These are phyloP conservation scores for Puccinellia tenuiflora DNA, from an alignment of 176 grass and related monocot species.

Conservation along the genomic window DNA sequence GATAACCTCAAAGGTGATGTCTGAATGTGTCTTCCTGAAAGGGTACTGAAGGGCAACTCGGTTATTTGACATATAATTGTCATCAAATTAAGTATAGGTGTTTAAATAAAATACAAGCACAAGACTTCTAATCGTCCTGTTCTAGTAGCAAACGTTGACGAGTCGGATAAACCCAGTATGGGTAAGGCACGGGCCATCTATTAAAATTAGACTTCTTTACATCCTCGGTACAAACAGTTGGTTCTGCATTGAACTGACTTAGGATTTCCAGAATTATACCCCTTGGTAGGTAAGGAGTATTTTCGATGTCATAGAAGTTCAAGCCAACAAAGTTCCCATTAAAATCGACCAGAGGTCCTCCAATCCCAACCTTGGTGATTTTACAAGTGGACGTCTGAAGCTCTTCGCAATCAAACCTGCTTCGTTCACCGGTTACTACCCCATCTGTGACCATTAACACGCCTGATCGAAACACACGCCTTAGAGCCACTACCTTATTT, in stretches of 20 bases:
- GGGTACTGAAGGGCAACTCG: too few relatives aligned
- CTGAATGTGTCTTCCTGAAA: too few relatives aligned
- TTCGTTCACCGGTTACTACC: background rate
- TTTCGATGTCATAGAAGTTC: background rate
- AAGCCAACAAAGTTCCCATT: background rate
- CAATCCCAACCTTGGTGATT: background rate
- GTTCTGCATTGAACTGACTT: background rate
- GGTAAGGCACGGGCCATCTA: background rate
- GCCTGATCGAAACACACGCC: background rate
- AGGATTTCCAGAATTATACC: background rate
- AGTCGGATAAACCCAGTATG: background rate
- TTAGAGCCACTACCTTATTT: background rate
- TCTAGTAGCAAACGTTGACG: background rate
- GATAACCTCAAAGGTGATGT: background rate
- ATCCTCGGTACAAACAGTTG: background rate
- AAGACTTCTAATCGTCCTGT: background rate
- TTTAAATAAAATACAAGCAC: background rate
- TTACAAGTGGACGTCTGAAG: background rate
- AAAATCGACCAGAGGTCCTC: background rate
- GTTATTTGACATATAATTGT: too few relatives aligned
- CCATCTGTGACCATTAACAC: background rate
- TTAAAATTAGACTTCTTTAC: background rate
- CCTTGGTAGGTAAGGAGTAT: background rate
- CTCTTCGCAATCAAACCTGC: background rate
- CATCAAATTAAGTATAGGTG: too few relatives aligned